Evolutionary conservation across 768 basidiomycete genomes (phyloP).

Genomic region (Pleurotus cornucopiae): DNA sequence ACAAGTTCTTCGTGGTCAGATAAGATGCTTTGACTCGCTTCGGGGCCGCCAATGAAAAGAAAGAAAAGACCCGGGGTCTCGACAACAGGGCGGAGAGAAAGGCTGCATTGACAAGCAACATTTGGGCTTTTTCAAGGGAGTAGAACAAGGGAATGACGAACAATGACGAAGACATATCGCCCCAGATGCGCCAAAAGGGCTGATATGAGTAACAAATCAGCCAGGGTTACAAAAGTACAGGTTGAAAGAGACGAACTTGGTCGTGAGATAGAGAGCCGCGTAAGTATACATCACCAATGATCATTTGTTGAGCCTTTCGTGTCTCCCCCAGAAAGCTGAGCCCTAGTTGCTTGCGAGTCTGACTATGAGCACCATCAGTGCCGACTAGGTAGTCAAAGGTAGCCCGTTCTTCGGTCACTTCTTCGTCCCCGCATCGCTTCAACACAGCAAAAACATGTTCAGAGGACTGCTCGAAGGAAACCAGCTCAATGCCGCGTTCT

Average conservation of each 20-base stretch:
- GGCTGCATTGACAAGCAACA: conserved; percentile 11
- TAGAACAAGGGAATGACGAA: conserved; percentile 14
- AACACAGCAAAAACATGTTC: conserved; percentile 26
- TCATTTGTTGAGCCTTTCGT: conserved; percentile 16
- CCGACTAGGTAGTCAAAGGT: conserved; percentile 32
- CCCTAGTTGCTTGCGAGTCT: conserved; percentile 34
- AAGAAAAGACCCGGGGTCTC: conserved; percentile 25
- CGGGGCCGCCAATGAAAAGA: conserved; percentile 22
- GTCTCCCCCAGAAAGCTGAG: conserved; percentile 39
- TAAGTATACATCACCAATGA: conserved; percentile 31
- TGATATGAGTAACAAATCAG: conserved; percentile 20
- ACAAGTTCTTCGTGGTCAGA: conserved; percentile 14
- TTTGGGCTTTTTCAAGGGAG: not conserved
- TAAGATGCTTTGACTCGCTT: conserved; percentile 18
- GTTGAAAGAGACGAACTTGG: conserved; percentile 16
- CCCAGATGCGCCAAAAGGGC: conserved; percentile 48
- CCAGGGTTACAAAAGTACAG: conserved; percentile 22
- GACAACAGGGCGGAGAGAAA: conserved; percentile 26
- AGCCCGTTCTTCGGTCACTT: conserved; percentile 21
- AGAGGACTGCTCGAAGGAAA: conserved; percentile 25
- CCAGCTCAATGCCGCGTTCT: conserved; percentile 30
- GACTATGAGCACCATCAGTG: conserved; percentile 36
- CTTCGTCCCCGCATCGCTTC: conserved; percentile 15
- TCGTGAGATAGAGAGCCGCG: conserved; percentile 29
- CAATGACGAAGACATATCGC: conserved; percentile 29